Conservation (phyloP, 352 stramenopile genomes). For the Phytophthora ramorum region DNA sequence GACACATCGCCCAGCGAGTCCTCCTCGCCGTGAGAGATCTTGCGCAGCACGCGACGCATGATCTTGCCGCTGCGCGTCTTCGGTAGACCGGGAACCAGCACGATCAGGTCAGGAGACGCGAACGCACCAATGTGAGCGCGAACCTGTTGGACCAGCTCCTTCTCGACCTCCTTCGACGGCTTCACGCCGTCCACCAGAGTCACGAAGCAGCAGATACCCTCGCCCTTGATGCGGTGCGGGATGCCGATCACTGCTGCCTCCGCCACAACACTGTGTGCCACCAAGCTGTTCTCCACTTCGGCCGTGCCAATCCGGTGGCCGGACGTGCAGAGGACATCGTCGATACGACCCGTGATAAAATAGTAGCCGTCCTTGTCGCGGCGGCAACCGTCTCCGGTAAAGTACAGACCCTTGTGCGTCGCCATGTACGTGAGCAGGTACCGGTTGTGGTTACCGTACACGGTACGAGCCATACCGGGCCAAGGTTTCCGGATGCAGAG, state of each 20-base stretch:
- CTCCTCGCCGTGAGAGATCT: conserved; percentile 96
- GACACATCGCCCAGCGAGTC: conserved; percentile 96
- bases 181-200: conserved; percentile 89
- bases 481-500: conserved; percentile 96
- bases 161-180: conserved; percentile 62
- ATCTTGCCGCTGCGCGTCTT: conserved; percentile 98
- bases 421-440: conserved; percentile 97
- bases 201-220: conserved; percentile 96
- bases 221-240: conserved; percentile 97
- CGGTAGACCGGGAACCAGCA: conserved; percentile 89
- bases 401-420: conserved; percentile 98
- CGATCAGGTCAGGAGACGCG: conserved; percentile 96
- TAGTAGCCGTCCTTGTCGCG: conserved; percentile 97
- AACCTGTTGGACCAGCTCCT: conserved; percentile 85
- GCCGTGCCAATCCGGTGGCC: conserved; percentile 92
- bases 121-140: conserved; percentile 96
- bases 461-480: conserved; percentile 96
- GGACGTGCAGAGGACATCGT: conserved; percentile 97
- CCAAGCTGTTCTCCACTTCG: conserved; percentile 91
- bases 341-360: conserved; percentile 98
- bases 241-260: conserved; percentile 96
- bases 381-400: conserved; percentile 91
- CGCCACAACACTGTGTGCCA: conserved; percentile 92
- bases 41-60: conserved; percentile 98
- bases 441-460: conserved; percentile 94